Evolutionary conservation across 495 filamentous ascomycete genomes (phyloP).

Genomic region (Penicillium paxilli): DNA sequence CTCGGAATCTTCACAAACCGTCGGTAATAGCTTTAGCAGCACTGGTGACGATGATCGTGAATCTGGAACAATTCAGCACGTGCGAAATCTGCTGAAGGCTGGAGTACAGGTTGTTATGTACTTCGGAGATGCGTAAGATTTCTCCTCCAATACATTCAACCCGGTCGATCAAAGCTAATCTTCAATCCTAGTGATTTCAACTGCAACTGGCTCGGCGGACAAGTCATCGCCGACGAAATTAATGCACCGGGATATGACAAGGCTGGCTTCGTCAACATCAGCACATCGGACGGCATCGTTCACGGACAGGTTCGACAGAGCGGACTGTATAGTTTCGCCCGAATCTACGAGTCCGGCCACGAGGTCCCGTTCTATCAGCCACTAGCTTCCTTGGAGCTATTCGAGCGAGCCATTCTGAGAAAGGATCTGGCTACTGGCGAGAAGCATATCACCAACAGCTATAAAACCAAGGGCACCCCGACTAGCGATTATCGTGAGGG

Average conservation of each 20-base stretch:
- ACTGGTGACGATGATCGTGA: slow-evolving; percentile 61
- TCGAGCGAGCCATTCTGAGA: slow-evolving; percentile 56
- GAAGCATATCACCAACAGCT: slow-evolving; percentile 26
- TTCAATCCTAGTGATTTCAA: slow-evolving; percentile 50
- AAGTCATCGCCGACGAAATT: slow-evolving; percentile 50
- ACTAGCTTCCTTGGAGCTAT: slow-evolving; percentile 56
- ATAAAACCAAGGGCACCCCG: slow-evolving; percentile 49
- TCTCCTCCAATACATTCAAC: not conserved
- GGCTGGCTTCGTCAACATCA: slow-evolving; percentile 56
- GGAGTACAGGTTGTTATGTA: slow-evolving; percentile 56
- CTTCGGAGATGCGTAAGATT: slow-evolving; percentile 53
- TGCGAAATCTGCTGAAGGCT: slow-evolving; percentile 48
- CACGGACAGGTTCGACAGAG: slow-evolving; percentile 68
- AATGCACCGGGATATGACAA: slow-evolving; percentile 43
- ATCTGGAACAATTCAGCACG: slow-evolving; percentile 47
- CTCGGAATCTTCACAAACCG: slow-evolving; percentile 45
- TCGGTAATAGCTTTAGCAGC: slow-evolving; percentile 47
- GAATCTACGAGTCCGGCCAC: slow-evolving; percentile 71
- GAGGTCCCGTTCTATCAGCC: slow-evolving; percentile 72
- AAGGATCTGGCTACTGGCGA: slow-evolving; percentile 62
- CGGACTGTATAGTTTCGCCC: slow-evolving; percentile 67
- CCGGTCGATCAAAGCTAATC: not conserved
- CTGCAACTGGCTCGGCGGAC: slow-evolving; percentile 59
- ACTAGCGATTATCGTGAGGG: slow-evolving; percentile 58
- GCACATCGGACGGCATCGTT: slow-evolving; percentile 53